Percentiles rank a stretch among this genome's conserved stretches.
phyloP scores from a whole-genome alignment of 1,284 basidiomycete genomes.

The Waitea zeae region DNA sequence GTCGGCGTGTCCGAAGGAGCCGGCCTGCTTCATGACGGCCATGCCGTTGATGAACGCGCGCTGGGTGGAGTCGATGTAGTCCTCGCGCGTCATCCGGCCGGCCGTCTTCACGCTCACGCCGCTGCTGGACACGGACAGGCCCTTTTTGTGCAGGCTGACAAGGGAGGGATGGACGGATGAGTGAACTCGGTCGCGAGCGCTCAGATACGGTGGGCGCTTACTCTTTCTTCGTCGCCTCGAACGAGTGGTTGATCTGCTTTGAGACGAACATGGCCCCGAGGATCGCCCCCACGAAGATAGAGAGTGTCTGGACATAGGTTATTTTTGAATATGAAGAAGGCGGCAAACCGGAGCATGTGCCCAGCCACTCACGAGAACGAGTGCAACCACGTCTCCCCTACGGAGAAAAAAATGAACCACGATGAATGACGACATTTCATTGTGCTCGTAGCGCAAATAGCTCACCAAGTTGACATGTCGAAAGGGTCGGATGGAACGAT shows the following conservation, averaged over 20 bases:
- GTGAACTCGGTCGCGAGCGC: not conserved
- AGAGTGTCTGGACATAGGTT: not conserved
- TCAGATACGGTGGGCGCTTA: not conserved
- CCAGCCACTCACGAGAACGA: not conserved
- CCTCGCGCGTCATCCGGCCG: constrained; percentile 35
- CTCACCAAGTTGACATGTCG: no score
- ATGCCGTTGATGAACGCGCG: constrained; percentile 11
- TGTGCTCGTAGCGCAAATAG: no score
- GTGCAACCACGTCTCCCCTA: not conserved
- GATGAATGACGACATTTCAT: no score
- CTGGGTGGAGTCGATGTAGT: constrained; percentile 56
- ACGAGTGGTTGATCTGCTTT: not conserved
- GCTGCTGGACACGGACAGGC: constrained; percentile 30
- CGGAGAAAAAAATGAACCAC: no score
- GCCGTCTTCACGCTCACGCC: constrained; percentile 49
- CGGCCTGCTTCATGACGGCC: not conserved
- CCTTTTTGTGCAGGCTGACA: constrained; percentile 33
- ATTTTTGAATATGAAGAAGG: not conserved
- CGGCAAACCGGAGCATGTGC: not conserved
- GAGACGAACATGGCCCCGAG: not conserved
- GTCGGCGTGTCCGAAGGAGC: constrained; percentile 2
- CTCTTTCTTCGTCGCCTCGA: not conserved
- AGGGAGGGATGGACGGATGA: not conserved
- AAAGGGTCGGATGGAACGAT: no score
- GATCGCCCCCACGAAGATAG: not conserved